phyloP scores from a whole-genome alignment of 345 rosid genomes.

The Eucalyptus polyanthemos region DNA sequence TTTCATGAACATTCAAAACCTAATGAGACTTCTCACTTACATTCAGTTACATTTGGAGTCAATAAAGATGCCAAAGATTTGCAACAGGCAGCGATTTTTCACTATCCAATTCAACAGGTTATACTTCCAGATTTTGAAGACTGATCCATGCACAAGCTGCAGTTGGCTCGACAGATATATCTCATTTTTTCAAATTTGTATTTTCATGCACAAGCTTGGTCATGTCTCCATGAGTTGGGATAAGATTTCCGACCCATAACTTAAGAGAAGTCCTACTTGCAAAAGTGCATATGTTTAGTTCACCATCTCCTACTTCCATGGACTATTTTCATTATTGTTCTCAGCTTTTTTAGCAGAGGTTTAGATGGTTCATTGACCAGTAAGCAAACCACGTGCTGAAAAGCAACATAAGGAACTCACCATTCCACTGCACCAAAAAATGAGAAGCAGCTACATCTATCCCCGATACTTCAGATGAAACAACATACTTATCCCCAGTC shows the following conservation, averaged over 20 bases:
- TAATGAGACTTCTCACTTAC: background rate
- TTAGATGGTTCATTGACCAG: background rate
- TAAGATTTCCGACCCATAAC: background rate
- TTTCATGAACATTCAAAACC: background rate
- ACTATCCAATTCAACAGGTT: background rate
- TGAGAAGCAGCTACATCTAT: background rate
- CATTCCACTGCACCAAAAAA: background rate
- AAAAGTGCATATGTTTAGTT: background rate
- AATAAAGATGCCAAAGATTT: background rate
- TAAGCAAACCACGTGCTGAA: background rate
- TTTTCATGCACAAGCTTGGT: background rate
- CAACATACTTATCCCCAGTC: conserved; percentile 65
- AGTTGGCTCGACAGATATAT: background rate
- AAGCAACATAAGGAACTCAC: background rate
- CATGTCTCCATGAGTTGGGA: background rate
- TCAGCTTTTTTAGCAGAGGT: background rate
- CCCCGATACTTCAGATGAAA: background rate
- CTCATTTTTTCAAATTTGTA: background rate
- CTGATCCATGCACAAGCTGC: background rate
- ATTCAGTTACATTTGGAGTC: background rate
- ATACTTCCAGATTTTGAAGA: background rate
- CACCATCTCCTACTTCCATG: background rate
- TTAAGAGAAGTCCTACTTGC: background rate
- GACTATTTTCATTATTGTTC: background rate
- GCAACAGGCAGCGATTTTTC: background rate